These are phyloP conservation scores for Vanrija sp. DNA, from an alignment of 1,284 basidiomycete genomes.

Conservation along the genomic window DNA sequence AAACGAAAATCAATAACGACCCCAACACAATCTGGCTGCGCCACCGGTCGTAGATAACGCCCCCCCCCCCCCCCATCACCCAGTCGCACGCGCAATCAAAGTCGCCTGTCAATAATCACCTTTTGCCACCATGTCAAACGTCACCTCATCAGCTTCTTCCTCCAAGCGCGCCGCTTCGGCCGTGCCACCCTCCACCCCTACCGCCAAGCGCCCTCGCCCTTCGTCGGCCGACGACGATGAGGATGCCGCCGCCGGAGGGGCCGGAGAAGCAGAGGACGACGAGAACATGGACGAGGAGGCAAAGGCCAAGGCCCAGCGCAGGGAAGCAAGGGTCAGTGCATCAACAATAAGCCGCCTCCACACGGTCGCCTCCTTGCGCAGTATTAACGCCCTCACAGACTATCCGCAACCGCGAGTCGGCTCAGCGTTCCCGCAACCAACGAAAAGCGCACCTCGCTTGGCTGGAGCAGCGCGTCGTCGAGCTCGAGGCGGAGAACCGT, in stretches of 20 bases:
- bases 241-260: conserved; percentile 18
- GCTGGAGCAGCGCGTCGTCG: conserved; percentile 43
- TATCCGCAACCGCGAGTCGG: conserved; percentile 44
- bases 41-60: not conserved
- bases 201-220: conserved; percentile 14
- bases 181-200: conserved; percentile 5
- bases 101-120: not conserved
- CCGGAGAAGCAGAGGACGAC: conserved; percentile 13
- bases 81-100: no score
- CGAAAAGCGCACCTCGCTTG: conserved; percentile 46
- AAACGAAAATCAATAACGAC: no score
- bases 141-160: conserved; percentile 10
- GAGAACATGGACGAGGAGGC: conserved; percentile 27
- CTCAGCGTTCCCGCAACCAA: conserved; percentile 45
- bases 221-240: conserved; percentile 7
- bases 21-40: no score
- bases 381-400: conserved; percentile 19
- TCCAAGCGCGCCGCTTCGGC: conserved; percentile 15
- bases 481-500: conserved; percentile 45
- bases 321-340: conserved; percentile 36
- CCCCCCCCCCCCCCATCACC: not conserved
- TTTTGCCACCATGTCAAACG: not conserved
- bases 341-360: not conserved
- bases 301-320: conserved; percentile 33
- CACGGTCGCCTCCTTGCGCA: no score